These are phyloP conservation scores for Globisporangium yorkense DNA, from an alignment of 352 stramenopile species.

Conservation along the genomic window DNA sequence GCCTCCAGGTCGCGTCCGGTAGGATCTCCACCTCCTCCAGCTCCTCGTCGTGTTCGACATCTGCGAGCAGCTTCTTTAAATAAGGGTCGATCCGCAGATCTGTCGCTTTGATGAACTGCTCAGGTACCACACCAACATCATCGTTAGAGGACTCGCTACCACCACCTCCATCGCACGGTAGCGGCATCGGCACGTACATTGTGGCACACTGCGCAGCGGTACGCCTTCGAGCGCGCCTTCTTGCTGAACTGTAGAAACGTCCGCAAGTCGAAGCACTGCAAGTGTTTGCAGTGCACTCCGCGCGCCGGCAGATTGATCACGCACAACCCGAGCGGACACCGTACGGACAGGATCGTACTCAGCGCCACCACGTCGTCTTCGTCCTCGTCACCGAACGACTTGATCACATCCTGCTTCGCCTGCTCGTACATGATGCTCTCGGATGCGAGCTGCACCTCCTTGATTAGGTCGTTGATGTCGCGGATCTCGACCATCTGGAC, in stretches of 20 bases:
- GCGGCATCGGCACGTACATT: slow-evolving; percentile 38
- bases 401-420: slow-evolving; percentile 70
- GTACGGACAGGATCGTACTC: slow-evolving; percentile 86
- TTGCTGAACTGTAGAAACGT: slow-evolving; percentile 92
- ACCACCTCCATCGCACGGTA: background rate
- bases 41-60: slow-evolving; percentile 76
- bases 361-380: slow-evolving; percentile 83
- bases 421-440: slow-evolving; percentile 64
- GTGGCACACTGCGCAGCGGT: slow-evolving; percentile 89
- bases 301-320: slow-evolving; percentile 88
- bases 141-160: background rate
- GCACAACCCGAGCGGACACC: slow-evolving; percentile 79
- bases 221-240: slow-evolving; percentile 80
- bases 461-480: slow-evolving; percentile 50
- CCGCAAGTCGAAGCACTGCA: slow-evolving; percentile 95
- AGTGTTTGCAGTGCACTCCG: slow-evolving; percentile 89
- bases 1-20: slow-evolving; percentile 78
- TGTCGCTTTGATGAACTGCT: slow-evolving; percentile 80
- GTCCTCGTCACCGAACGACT: slow-evolving; percentile 71
- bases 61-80: slow-evolving; percentile 84
- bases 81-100: slow-evolving; percentile 89
- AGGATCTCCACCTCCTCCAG: slow-evolving; percentile 90
- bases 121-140: background rate
- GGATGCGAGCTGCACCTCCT: slow-evolving; percentile 55
- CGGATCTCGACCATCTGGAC: slow-evolving; percentile 71